Evolutionary conservation across 1,284 basidiomycete genomes (phyloP), one percentile per base, ranked within the genome.

Genomic region (Apiotrichum laibachii): DNA sequence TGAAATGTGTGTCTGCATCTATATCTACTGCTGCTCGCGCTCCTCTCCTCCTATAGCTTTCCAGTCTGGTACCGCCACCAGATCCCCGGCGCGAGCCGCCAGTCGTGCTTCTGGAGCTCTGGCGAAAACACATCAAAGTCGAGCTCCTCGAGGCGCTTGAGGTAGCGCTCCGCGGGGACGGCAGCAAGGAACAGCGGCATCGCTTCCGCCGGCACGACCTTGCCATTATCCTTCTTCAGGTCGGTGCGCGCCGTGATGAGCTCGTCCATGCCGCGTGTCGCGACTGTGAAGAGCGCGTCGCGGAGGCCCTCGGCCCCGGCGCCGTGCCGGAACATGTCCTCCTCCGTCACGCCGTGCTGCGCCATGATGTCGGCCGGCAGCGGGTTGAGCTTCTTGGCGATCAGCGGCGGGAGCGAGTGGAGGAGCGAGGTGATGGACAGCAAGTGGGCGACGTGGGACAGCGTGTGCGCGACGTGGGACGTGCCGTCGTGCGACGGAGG

Each of bases 241-340:
- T 88, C 86, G 55, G 85, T 84, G 46, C 90, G 83, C 2, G 92
- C 90, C 3, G 91, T 92, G 66, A 88, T 82, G 63, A 97, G 76
- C 77, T 97, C 88, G 78, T 95, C 92, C 79, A 95, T 92, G 43
- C 92, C 93, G 19, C 89, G 79, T 12, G 88, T 90, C 18, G 93
- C 93, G 72, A 95, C 87, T 70, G 92, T 89, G 72, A 87, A 96
- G 39, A 91, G 87, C 0, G 91, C 92, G 60, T 84, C 82, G 42
- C 44, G 42, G 11, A 81, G 53, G 0, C 80, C 80, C 12, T 71
- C 67, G 5, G 88, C 89, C 19, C 81, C 75, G 11, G 82, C 81
- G 1, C 90, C 88, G 45, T 82, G 81, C 37, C 89, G 82, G 73
- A 92, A 88, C 12, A 96, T 86, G 33, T 92, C 88, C 74, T 96